phyloP scores from a whole-genome alignment of 306 rosid genomes.

The Vigna unguiculata region DNA sequence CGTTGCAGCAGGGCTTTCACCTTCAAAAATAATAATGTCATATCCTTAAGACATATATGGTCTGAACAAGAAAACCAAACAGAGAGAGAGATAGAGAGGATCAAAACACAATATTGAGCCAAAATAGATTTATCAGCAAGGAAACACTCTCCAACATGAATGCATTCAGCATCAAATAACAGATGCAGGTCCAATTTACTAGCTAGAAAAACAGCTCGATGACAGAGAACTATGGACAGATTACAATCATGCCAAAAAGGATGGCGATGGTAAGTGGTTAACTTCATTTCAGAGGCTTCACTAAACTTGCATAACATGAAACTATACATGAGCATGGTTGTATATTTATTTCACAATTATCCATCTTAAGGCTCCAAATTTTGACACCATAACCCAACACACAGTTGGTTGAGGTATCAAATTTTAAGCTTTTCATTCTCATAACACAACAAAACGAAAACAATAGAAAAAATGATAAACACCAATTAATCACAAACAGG shows the following conservation, averaged over 20 bases:
- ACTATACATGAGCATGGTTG: not conserved
- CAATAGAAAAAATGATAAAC: not conserved
- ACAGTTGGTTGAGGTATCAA: slow-evolving; percentile 11
- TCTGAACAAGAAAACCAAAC: not conserved
- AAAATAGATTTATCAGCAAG: not conserved
- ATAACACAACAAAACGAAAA: slow-evolving; percentile 11
- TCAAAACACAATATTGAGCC: slow-evolving; percentile 11
- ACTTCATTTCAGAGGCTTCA: slow-evolving; percentile 8
- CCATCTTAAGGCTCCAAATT: slow-evolving; percentile 13
- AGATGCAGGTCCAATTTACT: not conserved
- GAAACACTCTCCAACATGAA: not conserved
- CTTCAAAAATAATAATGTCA: not conserved
- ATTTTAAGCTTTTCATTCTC: slow-evolving; percentile 13
- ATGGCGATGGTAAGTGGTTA: not conserved
- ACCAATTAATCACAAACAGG: not conserved
- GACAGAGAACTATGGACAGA: not conserved
- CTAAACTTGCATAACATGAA: not conserved
- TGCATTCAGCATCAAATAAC: slow-evolving; percentile 3
- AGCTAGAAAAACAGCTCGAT: not conserved
- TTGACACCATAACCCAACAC: not conserved
- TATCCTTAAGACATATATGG: slow-evolving; percentile 2
- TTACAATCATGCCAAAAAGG: slow-evolving; percentile 21
- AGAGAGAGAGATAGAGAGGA: not conserved
- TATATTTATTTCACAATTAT: slow-evolving; percentile 20
- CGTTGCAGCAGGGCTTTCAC: slow-evolving; percentile 3